Evolutionary conservation across 2,329 filamentous ascomycete species (phyloP).

Genomic region (Cladorrhinum sp.): DNA sequence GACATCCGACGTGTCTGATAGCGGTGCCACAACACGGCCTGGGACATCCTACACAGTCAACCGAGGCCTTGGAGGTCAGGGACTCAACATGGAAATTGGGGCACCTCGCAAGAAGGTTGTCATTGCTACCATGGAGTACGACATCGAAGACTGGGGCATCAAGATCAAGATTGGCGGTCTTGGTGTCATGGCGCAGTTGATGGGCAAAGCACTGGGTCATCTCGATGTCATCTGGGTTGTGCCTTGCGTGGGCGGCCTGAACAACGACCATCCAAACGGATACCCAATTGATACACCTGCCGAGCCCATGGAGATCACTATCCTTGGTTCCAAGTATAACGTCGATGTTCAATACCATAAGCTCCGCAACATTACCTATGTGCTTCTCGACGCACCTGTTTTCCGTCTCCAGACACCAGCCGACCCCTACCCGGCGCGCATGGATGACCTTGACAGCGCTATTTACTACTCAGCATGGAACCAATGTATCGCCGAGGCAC

Average conservation of each 20-base stretch:
- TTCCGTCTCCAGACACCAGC: constrained; percentile 60
- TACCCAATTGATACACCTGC: constrained; percentile 58
- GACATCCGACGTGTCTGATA: constrained; percentile 26
- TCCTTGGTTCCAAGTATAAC: constrained; percentile 57
- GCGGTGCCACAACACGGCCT: constrained; percentile 19
- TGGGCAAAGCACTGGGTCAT: constrained; percentile 63
- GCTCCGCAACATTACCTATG: constrained; percentile 63
- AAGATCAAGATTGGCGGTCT: constrained; percentile 69
- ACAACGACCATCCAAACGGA: constrained; percentile 33
- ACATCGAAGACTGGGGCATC: constrained; percentile 66
- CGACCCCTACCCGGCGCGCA: constrained; percentile 62
- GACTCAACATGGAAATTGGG: constrained; percentile 18
- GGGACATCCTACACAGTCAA: constrained; percentile 32
- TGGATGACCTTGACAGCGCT: constrained; percentile 65
- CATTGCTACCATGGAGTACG: constrained; percentile 70
- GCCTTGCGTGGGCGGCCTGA: constrained; percentile 57
- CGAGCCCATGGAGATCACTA: constrained; percentile 59
- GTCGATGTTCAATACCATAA: constrained; percentile 62
- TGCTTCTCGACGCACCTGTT: constrained; percentile 63
- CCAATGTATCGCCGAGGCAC: constrained; percentile 61
- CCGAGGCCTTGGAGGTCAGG: constrained; percentile 1
- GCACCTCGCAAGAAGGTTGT: constrained; percentile 46
- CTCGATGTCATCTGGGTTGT: constrained; percentile 63
- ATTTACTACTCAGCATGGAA: constrained; percentile 70
- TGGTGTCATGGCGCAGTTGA: constrained; percentile 66